Base-by-base conservation (phyloP, 306 rosid species). In the Vachellia collinsii region DNA sequence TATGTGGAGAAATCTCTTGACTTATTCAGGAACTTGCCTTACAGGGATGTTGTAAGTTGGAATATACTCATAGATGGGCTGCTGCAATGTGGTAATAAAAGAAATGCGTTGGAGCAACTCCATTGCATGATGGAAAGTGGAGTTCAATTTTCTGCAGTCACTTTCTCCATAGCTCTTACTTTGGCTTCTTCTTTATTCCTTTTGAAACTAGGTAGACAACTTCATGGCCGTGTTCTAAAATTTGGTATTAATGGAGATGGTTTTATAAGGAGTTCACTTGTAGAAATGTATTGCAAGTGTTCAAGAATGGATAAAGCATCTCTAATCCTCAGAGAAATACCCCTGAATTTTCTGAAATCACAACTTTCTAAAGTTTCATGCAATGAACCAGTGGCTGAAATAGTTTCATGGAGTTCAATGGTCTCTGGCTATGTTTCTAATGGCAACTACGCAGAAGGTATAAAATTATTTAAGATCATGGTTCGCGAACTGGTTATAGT, bases 41-140 rank as follows among this genome's bases (percentile, higher is more conserved):
- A 22, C 77, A 91, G 86, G 84, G 92, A 91, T 84, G 88, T 88
- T 20, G 93, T 88, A 39, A 94, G 92, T 85, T 94, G 98, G 98
- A 92, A 92, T 81, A 91, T 91, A 36, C 77, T 94, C 46, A 80
- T 94, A 29, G 89, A 89, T 59, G 98, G 97, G 77, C 80, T 94
- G 80, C 84, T 88, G 88, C 91, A 76, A 77, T 83, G 87, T 75
- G 92, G 97, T 77, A 53, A 78, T 70, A 88, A 83, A 43, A 75
- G 73, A 79, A 53, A 23, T 50, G 93, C 97, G 3, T 38, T 94
- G 87, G 89, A 90, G 59, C 88, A 84, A 36, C 91, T 94, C 44
- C 85, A 80, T 62, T 81, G 80, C 85, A 92, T 94, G 98, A 92
- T 86, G 73, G 74, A 67, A 51, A 80, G 38, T 62, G 88, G 91